phyloP scores from a whole-genome alignment of 2,329 filamentous ascomycete genomes.

The Albifimbria verrucaria region DNA sequence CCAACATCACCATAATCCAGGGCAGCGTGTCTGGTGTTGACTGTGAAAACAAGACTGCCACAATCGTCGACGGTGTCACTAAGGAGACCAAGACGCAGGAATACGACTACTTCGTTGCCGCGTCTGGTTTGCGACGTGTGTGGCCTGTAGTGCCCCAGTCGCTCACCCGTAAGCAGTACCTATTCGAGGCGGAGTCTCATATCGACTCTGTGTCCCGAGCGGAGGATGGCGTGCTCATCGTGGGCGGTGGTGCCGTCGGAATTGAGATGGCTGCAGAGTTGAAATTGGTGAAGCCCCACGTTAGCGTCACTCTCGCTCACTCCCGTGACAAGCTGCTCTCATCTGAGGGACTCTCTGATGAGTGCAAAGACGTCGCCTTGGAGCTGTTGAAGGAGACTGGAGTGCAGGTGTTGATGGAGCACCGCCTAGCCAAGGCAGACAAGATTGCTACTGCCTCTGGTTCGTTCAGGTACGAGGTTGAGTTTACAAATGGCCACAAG shows the following conservation, averaged over 20 bases:
- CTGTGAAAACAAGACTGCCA: constrained; percentile 54
- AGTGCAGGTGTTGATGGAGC: constrained; percentile 62
- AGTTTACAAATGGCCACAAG: constrained; percentile 57
- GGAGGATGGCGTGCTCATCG: constrained; percentile 60
- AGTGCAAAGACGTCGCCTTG: constrained; percentile 61
- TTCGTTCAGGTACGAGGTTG: constrained; percentile 42
- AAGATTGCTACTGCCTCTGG: constrained; percentile 43
- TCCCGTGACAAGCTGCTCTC: constrained; percentile 69
- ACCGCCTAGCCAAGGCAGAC: constrained; percentile 50
- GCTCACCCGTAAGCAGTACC: constrained; percentile 57
- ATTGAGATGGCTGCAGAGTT: constrained; percentile 80
- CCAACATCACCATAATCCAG: constrained; percentile 62
- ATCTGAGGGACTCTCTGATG: constrained; percentile 67
- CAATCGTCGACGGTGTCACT: constrained; percentile 47
- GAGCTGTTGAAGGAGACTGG: constrained; percentile 58
- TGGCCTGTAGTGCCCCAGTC: constrained; percentile 74
- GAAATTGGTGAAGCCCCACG: constrained; percentile 61
- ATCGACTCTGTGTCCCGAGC: constrained; percentile 52
- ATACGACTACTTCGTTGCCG: constrained; percentile 76
- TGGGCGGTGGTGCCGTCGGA: constrained; percentile 77
- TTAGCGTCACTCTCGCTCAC: constrained; percentile 71
- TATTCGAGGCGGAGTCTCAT: constrained; percentile 59
- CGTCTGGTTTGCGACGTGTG: constrained; percentile 64
- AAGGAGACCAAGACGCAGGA: constrained; percentile 37
- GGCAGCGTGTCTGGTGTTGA: constrained; percentile 63